Evolutionary conservation across 768 basidiomycete genomes (phyloP), one percentile per base, ranked within the genome.

Genomic region (Sarcodon sp.): DNA sequence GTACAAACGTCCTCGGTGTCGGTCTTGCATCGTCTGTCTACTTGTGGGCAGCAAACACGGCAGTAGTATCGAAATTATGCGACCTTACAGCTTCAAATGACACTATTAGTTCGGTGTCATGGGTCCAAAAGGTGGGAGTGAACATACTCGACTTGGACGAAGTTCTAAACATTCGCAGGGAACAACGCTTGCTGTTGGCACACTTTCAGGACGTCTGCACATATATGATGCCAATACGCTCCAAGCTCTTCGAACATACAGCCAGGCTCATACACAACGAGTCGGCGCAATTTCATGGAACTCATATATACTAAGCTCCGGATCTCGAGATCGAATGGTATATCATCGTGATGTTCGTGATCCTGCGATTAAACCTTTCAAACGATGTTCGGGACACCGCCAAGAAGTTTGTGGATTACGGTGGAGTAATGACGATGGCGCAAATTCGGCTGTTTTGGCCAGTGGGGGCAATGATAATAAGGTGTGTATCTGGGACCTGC

Each of bases 391-490:
- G 0, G 87, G 83, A 0, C 88, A 91, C 59, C 69, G 83, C 27
- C 96, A 99, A 59, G 94, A 98, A 61, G 92, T 99, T 1, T 99
- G 94, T 61, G 94, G 94, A 3, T 66, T 99, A 39, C 83, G 87
- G 50, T 99, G 93, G 94, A 91, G 83, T 58, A 70, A 73, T 10
- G 69, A 73, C 36, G 70, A 69, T 38, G 65, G 68, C 35, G 50
- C 64, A 45, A 56, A 70, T 53, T 61, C 62, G 7, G 80, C 80
- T 7, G 72, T 72, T 32, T 75, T 99, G 4, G 94, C 94, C 3
- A 90, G 86, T 54, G 94, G 94, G 2, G 94, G 94, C 0, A 99
- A 99, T 61, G 94, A 99, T 65, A 99, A 99, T 67, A 97, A 97
- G 67, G 87, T 99, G 13, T 91, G 89, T 57, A 91, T 99, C 47